Evolutionary conservation across 257 asterid genomes (phyloP), one percentile per base, ranked within the genome.

Genomic region (Catharanthus roseus): DNA sequence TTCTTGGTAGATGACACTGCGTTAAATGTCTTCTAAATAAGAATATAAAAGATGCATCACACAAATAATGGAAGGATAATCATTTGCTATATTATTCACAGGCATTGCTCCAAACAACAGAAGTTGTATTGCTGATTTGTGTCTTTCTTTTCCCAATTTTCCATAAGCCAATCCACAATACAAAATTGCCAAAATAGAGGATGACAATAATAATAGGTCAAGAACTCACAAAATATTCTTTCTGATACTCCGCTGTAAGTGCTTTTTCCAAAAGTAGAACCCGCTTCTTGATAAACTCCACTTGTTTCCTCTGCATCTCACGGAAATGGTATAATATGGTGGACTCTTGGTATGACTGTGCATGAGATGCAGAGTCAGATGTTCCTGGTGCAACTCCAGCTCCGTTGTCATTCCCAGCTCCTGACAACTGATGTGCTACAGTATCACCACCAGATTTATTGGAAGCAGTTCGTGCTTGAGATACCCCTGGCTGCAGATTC

Each of bases 281-380:
- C 85, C 99, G 84, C 83, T 91, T 93, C 81, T 95, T 95, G 75
- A 95, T 73, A 70, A 89, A 95, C 77, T 95, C 99, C 65, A 89
- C 96, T 71, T 78, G 97, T 75, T 96, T 84, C 79, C 95, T 84
- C 87, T 95, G 99, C 92, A 95, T 85, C 86, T 95, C 99, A 67
- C 96, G 86, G 74, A 84, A 89, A 76, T 84, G 90, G 75, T 79
- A 85, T 50, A 86, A 69, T 64, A 69, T 64, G 60, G 86, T 73
- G 1, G 92, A 86, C 58, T 93, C 98, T 77, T 84, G 97, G 78
- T 68, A 69, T 69, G 67, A 26, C 75, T 88, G 98, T 55, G 93
- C 31, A 42, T 83, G 84, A 67, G 76, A 83, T 54, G 89, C 67
- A 76, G 89, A 77, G 72, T 86, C 95, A 61, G 84, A 77, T 69